Evolutionary conservation across 306 rosid species (phyloP).

Genomic region (Leucaena leucocephala): DNA sequence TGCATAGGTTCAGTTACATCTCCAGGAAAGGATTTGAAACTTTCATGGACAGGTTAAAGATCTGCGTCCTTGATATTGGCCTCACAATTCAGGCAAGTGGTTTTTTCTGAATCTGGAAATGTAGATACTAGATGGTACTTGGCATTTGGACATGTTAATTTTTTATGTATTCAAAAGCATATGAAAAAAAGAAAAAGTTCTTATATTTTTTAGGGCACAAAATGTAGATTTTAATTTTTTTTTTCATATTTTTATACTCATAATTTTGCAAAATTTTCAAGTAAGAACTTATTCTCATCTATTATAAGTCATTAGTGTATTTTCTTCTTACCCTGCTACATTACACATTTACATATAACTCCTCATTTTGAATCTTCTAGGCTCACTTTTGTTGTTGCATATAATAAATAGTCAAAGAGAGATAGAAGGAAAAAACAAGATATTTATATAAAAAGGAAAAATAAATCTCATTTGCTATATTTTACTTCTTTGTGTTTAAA

Average conservation of each 20-base stretch:
- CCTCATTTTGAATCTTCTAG: too few species aligned
- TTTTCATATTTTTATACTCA: neutral
- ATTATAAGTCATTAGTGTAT: neutral
- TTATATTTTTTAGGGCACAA: neutral
- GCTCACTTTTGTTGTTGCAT: neutral
- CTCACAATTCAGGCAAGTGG: conserved; percentile 89
- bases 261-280: neutral
- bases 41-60: conserved; percentile 79
- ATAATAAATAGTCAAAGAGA: neutral
- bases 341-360: neutral
- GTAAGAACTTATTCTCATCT: neutral
- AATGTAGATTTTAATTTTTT: neutral
- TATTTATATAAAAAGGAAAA: neutral
- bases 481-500: neutral
- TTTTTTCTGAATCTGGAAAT: conserved; percentile 8
- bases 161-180: neutral
- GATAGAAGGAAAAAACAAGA: neutral
- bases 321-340: neutral
- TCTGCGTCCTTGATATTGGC: conserved; percentile 83
- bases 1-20: conserved; percentile 97
- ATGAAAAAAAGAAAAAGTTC: neutral
- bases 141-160: neutral
- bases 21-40: conserved; percentile 97
- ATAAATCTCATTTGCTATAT: neutral
- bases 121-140: neutral